phyloP scores from a whole-genome alignment of 768 basidiomycete species.

The Psilocybe cubensis region DNA sequence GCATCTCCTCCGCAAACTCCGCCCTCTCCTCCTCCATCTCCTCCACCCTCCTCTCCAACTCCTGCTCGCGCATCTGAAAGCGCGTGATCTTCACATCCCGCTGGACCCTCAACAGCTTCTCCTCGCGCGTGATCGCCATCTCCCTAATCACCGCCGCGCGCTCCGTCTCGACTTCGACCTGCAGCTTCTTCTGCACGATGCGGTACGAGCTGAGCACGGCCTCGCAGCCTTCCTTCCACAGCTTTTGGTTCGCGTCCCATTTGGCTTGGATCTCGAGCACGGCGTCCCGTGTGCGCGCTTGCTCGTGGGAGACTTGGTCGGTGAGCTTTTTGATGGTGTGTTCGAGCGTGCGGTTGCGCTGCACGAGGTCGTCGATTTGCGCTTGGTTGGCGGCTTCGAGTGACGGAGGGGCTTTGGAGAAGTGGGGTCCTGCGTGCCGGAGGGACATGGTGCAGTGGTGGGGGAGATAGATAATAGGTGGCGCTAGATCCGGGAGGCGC shows the following conservation, averaged over 20 bases:
- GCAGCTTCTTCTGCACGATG: conserved; percentile 63
- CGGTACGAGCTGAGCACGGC: conserved; percentile 65
- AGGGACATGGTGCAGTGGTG: conserved; percentile 12
- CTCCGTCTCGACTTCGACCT: conserved; percentile 57
- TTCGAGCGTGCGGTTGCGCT: conserved; percentile 67
- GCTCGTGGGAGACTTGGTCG: conserved; percentile 49
- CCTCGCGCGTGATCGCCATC: conserved; percentile 55
- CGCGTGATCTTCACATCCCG: conserved; percentile 70
- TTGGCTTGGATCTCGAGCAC: conserved; percentile 48
- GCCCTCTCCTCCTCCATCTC: conserved; percentile 53
- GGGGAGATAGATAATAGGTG: background rate
- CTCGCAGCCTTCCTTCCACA: conserved; percentile 68
- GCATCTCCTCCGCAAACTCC: conserved; percentile 42
- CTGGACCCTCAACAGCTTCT: conserved; percentile 62
- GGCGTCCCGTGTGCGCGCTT: conserved; percentile 42
- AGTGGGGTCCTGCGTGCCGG: conserved; percentile 19
- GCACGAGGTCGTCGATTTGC: conserved; percentile 77
- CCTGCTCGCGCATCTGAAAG: conserved; percentile 66
- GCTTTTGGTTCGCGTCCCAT: conserved; percentile 54
- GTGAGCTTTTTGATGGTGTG: conserved; percentile 58
- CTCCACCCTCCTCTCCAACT: conserved; percentile 56
- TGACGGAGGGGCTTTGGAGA: conserved; percentile 37
- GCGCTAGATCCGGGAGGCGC: too few species aligned
- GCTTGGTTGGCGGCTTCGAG: conserved; percentile 63
- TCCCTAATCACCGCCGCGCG: conserved; percentile 53